Evolutionary conservation across 306 rosid genomes (phyloP).

Genomic region (Abrus precatorius): DNA sequence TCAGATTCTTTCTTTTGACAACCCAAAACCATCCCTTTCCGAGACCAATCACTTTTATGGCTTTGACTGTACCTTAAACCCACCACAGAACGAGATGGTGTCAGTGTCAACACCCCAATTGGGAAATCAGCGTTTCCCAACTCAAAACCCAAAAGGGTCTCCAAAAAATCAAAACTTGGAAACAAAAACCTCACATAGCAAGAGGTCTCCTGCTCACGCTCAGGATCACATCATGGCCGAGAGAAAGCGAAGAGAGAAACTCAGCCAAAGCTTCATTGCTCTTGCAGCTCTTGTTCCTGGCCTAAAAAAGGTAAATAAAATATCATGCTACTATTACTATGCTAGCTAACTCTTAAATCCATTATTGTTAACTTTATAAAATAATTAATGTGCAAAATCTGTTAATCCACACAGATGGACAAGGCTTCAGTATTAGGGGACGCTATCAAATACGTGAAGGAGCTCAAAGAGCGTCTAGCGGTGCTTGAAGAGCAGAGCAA

Average conservation of each 20-base stretch:
- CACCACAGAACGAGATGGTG: slow-evolving; percentile 43
- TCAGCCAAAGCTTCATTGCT: slow-evolving; percentile 80
- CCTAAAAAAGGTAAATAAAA: slow-evolving; percentile 69
- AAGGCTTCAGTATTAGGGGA: slow-evolving; percentile 81
- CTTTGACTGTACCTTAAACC: slow-evolving; percentile 40
- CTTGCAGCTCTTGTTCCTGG: slow-evolving; percentile 83
- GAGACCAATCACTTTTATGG: slow-evolving; percentile 41
- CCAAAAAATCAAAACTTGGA: slow-evolving; percentile 46
- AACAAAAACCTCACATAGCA: slow-evolving; percentile 46
- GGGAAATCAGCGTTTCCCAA: slow-evolving; percentile 42
- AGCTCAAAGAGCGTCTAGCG: slow-evolving; percentile 65
- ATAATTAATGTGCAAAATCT: neutral
- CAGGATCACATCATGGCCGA: slow-evolving; percentile 88
- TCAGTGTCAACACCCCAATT: slow-evolving; percentile 23
- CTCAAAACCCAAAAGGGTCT: slow-evolving; percentile 43
- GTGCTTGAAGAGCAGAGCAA: slow-evolving; percentile 70
- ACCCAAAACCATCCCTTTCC: slow-evolving; percentile 41
- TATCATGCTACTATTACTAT: neutral
- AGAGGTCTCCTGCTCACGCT: slow-evolving; percentile 56
- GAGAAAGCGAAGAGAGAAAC: slow-evolving; percentile 82
- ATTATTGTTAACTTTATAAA: neutral
- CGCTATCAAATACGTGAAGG: slow-evolving; percentile 70
- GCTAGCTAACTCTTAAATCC: neutral
- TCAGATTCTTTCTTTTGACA: slow-evolving; percentile 70
- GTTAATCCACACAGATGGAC: slow-evolving; percentile 60